Evolutionary conservation across 192 early-diverging fungal genomes (phyloP).

Genomic region (Jimgerdemannia flammicorona): DNA sequence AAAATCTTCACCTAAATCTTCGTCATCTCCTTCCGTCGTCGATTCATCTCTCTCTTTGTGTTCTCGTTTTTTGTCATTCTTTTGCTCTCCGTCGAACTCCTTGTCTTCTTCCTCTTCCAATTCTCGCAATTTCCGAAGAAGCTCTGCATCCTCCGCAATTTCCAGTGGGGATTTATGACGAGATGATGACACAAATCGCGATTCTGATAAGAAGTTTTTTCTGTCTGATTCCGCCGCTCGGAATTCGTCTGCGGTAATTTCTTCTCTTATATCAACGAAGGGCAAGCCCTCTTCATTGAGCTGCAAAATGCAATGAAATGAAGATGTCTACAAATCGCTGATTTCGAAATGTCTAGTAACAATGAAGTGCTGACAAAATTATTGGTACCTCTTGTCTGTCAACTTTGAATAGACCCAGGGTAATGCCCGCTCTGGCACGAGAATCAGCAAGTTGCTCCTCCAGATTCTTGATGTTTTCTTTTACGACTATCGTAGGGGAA

Average conservation of each 20-base stretch:
- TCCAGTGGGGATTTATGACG: constrained; percentile 44
- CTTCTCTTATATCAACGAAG: constrained; percentile 73
- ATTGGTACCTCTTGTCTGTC: constrained; percentile 9
- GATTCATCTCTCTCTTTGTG: constrained; percentile 38
- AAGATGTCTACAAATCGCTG: not conserved
- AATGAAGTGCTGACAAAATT: not conserved
- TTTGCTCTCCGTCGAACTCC: constrained; percentile 28
- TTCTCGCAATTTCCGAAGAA: constrained; percentile 52
- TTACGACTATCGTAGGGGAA: constrained; percentile 26
- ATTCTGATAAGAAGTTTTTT: constrained; percentile 6
- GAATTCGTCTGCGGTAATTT: constrained; percentile 37
- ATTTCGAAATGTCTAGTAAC: not conserved
- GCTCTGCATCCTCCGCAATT: constrained; percentile 51
- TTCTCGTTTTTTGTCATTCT: constrained; percentile 30
- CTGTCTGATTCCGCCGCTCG: constrained; percentile 26
- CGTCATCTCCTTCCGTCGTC: constrained; percentile 38
- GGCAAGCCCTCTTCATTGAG: constrained; percentile 75
- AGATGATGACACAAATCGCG: constrained; percentile 2
- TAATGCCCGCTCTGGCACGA: constrained; percentile 19
- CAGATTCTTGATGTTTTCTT: constrained; percentile 42
- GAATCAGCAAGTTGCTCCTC: constrained; percentile 47
- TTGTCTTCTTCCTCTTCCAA: constrained; percentile 65
- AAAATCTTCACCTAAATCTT: constrained; percentile 22
- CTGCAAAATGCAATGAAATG: constrained; percentile 16
- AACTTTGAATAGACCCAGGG: constrained; percentile 8